Percentiles rank a stretch among this genome's conserved stretches.
Conservation (phyloP, 108 stramenopile genomes). For the Seminavis robusta region DNA sequence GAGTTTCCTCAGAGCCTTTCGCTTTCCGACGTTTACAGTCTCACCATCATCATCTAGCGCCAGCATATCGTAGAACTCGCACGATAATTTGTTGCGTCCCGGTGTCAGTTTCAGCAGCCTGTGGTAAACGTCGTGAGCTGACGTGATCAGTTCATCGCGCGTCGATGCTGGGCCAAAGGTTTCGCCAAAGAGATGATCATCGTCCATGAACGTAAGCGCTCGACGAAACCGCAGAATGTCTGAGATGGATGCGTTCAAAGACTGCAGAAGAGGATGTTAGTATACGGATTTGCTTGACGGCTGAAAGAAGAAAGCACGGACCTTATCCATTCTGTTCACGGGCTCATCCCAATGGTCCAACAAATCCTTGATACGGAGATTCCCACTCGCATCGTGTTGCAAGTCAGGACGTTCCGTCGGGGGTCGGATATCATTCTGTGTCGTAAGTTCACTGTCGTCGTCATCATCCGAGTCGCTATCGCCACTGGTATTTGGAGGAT, state of each 20-base stretch:
- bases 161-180: conserved; percentile 66
- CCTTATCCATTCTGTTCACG: conserved; percentile 51
- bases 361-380: conserved; percentile 31
- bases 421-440: conserved; percentile 15
- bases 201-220: conserved; percentile 70
- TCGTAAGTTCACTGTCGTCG: neutral
- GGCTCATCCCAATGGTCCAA: conserved; percentile 79
- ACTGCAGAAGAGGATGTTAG: neutral
- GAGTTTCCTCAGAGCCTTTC: conserved; percentile 38
- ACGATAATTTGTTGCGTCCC: conserved; percentile 25
- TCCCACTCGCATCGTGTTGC: conserved; percentile 20
- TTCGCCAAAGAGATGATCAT: conserved; percentile 56
- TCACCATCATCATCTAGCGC: conserved; percentile 39
- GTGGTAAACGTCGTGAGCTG: conserved; percentile 52
- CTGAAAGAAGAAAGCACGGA: conserved; percentile 2
- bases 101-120: conserved; percentile 37
- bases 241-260: conserved; percentile 28
- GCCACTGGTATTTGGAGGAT: neutral
- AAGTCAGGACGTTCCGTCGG: no score
- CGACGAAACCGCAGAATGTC: conserved; percentile 70
- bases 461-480: no score
- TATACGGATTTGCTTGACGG: neutral
- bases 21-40: conserved; percentile 34
- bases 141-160: conserved; percentile 59
- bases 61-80: conserved; percentile 42